Evolutionary conservation across 1,139 yeast genomes (phyloP).

Genomic region (Candida freyschussii): DNA sequence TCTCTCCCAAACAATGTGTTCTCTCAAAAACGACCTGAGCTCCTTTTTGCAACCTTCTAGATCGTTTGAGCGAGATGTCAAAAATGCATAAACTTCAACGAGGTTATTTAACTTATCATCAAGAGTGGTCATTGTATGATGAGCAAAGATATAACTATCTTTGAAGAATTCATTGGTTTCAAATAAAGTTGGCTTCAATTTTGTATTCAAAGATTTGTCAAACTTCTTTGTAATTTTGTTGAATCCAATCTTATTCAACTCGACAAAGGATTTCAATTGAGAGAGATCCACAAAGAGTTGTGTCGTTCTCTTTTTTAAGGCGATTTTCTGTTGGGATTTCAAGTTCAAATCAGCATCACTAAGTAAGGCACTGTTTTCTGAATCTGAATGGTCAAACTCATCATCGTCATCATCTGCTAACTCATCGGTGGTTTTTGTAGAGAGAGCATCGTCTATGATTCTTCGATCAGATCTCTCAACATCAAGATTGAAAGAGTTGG

Average conservation of each 20-base stretch:
- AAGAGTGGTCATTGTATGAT: conserved; percentile 38
- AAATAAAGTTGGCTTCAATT: conserved; percentile 41
- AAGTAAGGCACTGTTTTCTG: conserved; percentile 31
- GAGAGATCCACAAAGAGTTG: conserved; percentile 56
- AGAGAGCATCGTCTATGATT: not conserved
- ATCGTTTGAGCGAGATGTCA: conserved; percentile 29
- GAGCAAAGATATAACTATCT: conserved; percentile 43
- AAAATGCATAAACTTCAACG: conserved; percentile 42
- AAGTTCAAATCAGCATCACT: conserved; percentile 32
- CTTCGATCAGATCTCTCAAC: conserved; percentile 12
- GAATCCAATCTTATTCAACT: conserved; percentile 64
- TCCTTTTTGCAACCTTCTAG: conserved; percentile 28
- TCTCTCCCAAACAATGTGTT: conserved; percentile 73
- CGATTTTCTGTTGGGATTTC: conserved; percentile 39
- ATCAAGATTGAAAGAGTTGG: conserved; percentile 18
- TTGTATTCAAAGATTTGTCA: conserved; percentile 54
- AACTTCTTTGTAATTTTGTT: conserved; percentile 65
- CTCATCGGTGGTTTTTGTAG: conserved; percentile 15
- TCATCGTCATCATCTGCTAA: conserved; percentile 31
- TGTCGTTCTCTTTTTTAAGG: conserved; percentile 51
- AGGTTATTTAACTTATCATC: conserved; percentile 45
- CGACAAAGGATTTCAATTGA: conserved; percentile 62
- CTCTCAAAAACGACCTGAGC: conserved; percentile 58
- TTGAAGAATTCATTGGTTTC: conserved; percentile 40
- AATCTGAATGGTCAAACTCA: conserved; percentile 28